Base-by-base conservation (phyloP, 1,139 yeast species). In the Geotrichum carabidarum region DNA sequence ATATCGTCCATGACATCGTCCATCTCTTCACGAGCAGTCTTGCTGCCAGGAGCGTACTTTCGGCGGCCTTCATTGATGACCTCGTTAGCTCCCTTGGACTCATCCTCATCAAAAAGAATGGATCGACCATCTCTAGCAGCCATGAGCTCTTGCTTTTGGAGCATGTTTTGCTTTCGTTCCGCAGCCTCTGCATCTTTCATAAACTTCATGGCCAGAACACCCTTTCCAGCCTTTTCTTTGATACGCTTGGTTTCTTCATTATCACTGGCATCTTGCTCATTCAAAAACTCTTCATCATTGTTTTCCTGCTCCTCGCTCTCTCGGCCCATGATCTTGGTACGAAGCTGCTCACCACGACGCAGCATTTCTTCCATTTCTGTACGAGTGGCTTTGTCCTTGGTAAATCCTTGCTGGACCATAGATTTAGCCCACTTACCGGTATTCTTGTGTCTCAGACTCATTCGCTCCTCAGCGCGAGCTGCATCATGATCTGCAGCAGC, bases 291-390 rank as follows among this genome's bases (percentile, higher is more conserved):
- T 8, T 50, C 68, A 31, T 34, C 40, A n/a, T 51, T 56, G 11
- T 12, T 73, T 46, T 68, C 74, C 35, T 73, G 78, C 34, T 72
- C 77, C 37, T 70, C 74, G 8, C 78, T 82, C 38, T 77, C 79
- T 55, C 76, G 77, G 32, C 94, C 97, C 56, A 86, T 71, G 61
- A 91, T 88, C 65, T 85, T 88, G 48, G 81, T 74, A 57, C 86
- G 81, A 56, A 93, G 76, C 55, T 78, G 77, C 65, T 91, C 96
- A 48, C 96, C 95, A 64, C 86, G 87, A 64, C 89, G 79, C 59
- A 91, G 74, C 96, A 90, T 91, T 65, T 89, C 97, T 71, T 91
- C 98, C 76, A 93, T 79, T 65, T 93, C 98, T 9, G 82, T 85
- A 65, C 98, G 78, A 38, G 86, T 86, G 36, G 81, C 82, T 37